Evolutionary conservation across 2,329 filamentous ascomycete genomes (phyloP), one percentile per base, ranked within the genome.

Genomic region (Leptographium procerum): DNA sequence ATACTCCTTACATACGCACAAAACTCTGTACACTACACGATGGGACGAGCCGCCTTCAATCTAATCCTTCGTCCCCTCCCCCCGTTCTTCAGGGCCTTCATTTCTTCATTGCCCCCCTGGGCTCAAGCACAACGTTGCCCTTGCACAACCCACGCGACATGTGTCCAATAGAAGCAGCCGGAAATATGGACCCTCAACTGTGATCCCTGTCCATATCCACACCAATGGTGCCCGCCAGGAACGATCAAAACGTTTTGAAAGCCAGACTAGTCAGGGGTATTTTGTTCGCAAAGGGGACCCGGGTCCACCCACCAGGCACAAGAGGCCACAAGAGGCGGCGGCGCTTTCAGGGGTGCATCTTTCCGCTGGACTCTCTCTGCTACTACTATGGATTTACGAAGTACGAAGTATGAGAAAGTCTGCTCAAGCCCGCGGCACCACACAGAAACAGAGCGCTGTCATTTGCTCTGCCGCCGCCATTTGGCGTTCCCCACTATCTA

Each of bases 231-330:
- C 45, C 57, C 55, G 55, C 48, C 45, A 59, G 57, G 57, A 51
- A 56, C 52, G 55, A 59, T 59, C 48, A 45, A 58, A 59, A 61
- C 57, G 60, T 56, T 61, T 57, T 57, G 48, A 26, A 55, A 55
- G 59, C 54, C 53, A 54, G 53, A 22, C 53, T 45, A 31, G 52
- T 34, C 33, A 53, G 52, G 52, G 52, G 52, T 54, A 43, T 14
- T 14, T n/a, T 28, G 31, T 24, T 24, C 28, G 11, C 31, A 22
- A 36, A 36, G 10, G 31, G 31, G 31, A 24, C 9, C 36, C 19
- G 52, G 45, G 9, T 9, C 52, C 52, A 31, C 34, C n/a, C 19
- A 6, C 36, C 40, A 50, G 43, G 29, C 43, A 56, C 54, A 47
- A 22, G 16, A 19, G n/a, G n/a, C n/a, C 36, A 51, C 22, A 16